Evolutionary conservation across 2,329 filamentous ascomycete species (phyloP), one percentile per base, ranked within the genome.

Genomic region (Lecanoromycetidae sp.): DNA sequence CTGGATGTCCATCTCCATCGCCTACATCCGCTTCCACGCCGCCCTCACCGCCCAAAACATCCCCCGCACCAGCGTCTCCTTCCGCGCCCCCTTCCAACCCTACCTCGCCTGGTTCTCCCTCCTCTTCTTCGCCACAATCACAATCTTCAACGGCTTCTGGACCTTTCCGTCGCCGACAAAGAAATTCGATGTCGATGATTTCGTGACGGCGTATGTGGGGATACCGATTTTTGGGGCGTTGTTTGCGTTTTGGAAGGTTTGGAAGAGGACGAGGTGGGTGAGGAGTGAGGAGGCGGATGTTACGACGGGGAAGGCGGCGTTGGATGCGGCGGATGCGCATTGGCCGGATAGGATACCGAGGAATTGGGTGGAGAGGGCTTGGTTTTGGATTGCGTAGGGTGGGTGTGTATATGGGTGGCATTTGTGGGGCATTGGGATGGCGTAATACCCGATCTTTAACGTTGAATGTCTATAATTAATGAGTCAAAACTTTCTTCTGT

Each of bases 121-220:
- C 4, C 58, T 69, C 51, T 75, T 80, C 67, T 64, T 73, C 52
- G 76, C 72, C 57, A 65, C 79, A 23, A 61, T 82, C 33, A 80
- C 86, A 50, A 64, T 87, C 3, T 67, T 87, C 33, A 87, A 83
- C 3, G 76, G 77, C 30, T 87, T 54, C 51, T 57, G 59, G 10
- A 56, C 59, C 1, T 65, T 66, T 36, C 57, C 56, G 3, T 32
- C 26, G 17, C 20, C 36, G 54, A 66, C 63, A 23, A 55, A 60
- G 53, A 43, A 61, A 1, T 75, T 69, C 61, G 60, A 54, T 38
- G 58, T 68, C 7, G 63, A 68, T 36, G 63, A 63, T 22, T 76
- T 76, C 55, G 60, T 76, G 40, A 74, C 71, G 0, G 67, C 67
- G 2, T 73, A 74, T 52, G 63, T 72, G n/a, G 69, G 68, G 4